phyloP scores from a whole-genome alignment of 139 green algal genomes.

The Coccomyxa sp. region DNA sequence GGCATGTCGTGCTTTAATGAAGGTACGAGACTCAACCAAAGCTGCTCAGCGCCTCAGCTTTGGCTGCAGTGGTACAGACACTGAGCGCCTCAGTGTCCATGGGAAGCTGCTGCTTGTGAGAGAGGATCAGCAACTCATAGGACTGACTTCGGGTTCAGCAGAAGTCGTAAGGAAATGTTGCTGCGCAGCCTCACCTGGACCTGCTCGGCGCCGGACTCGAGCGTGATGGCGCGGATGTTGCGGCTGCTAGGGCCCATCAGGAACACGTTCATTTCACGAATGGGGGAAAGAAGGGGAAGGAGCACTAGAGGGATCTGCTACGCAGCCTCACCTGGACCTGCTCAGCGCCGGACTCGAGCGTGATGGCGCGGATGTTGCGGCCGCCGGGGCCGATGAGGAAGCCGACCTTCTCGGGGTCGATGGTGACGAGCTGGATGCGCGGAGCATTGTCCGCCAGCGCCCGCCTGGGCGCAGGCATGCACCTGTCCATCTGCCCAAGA shows the following conservation, averaged over 20 bases:
- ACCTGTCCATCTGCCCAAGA: constrained; percentile 73
- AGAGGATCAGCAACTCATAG: too few species aligned
- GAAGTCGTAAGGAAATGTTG: too few species aligned
- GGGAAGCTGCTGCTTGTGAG: too few species aligned
- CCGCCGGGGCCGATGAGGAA: constrained; percentile 79
- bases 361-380: constrained; percentile 66
- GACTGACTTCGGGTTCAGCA: too few species aligned
- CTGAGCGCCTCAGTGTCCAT: too few species aligned
- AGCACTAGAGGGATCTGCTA: background rate
- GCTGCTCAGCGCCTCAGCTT: too few species aligned
- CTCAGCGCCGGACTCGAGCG: constrained; percentile 42
- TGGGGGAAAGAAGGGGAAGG: background rate
- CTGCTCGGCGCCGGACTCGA: constrained; percentile 25
- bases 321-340: constrained; percentile 59
- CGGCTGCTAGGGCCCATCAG: background rate
- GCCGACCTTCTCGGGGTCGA: constrained; percentile 54
- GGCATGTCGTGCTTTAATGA: too few species aligned
- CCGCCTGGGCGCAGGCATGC: constrained; percentile 49
- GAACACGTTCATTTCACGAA: background rate
- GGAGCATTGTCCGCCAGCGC: constrained; percentile 58
- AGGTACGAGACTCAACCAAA: too few species aligned
- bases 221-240: background rate
- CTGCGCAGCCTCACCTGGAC: background rate
- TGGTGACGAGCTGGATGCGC: constrained; percentile 41
- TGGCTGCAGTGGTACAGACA: too few species aligned